phyloP scores from a whole-genome alignment of 129 eudicot genomes.

The Flaveria trinervia region DNA sequence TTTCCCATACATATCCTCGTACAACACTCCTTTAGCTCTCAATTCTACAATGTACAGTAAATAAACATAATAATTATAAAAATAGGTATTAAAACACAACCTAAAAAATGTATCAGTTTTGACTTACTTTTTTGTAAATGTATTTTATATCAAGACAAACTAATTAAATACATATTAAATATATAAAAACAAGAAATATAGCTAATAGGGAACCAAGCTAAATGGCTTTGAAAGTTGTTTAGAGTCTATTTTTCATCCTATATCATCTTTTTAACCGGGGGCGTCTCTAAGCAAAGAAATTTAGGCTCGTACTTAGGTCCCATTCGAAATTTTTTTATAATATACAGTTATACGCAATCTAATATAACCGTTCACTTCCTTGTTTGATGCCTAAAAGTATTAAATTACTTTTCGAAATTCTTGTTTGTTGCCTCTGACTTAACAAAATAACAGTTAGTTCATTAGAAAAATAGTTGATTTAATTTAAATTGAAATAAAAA shows the following conservation, averaged over 20 bases:
- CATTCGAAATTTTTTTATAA: too few relatives aligned
- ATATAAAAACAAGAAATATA: background rate
- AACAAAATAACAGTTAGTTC: too few relatives aligned
- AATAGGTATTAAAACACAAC: background rate
- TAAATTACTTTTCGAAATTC: background rate
- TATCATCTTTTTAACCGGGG: too few relatives aligned
- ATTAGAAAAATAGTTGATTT: too few relatives aligned
- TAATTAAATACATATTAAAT: too few relatives aligned
- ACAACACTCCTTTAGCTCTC: constrained; percentile 64
- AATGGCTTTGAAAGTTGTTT: too few relatives aligned
- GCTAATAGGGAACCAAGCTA: background rate
- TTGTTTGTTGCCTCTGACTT: too few relatives aligned
- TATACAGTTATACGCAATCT: background rate
- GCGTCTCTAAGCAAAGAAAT: too few relatives aligned
- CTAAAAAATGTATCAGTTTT: background rate
- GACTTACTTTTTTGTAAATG: background rate
- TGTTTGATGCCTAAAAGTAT: background rate
- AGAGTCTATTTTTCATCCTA: too few relatives aligned
- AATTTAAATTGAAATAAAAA: too few relatives aligned
- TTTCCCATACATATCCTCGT: constrained; percentile 47
- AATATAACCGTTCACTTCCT: background rate
- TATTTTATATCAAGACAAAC: background rate
- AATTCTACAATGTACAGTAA: constrained; percentile 40
- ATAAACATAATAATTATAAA: background rate
- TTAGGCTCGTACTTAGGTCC: too few relatives aligned